phyloP scores from a whole-genome alignment of 2,329 filamentous ascomycete species.

The Ophiostoma novo-ulmi region DNA sequence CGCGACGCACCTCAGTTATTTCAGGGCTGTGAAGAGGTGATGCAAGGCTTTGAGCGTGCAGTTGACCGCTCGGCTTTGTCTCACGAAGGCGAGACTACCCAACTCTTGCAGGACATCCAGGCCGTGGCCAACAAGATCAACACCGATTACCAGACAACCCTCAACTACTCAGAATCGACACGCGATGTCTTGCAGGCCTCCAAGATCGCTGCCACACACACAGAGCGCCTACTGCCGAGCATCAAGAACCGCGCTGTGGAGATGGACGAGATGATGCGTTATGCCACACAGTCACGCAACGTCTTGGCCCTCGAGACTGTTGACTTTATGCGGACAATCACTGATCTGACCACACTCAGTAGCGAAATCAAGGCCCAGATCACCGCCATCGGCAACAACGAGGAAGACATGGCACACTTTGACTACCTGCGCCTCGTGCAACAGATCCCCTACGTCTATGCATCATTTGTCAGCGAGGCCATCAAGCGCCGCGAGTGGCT shows the following conservation, averaged over 20 bases:
- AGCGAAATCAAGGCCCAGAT: slow-evolving; percentile 68
- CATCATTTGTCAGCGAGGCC: slow-evolving; percentile 79
- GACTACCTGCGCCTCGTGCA: slow-evolving; percentile 75
- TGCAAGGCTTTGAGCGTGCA: slow-evolving; percentile 58
- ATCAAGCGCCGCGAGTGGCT: slow-evolving; percentile 84
- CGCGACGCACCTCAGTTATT: slow-evolving; percentile 56
- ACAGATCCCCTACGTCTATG: slow-evolving; percentile 82
- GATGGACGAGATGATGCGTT: slow-evolving; percentile 56
- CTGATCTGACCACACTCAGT: slow-evolving; percentile 70
- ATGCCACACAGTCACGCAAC: slow-evolving; percentile 63
- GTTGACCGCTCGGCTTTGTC: slow-evolving; percentile 50
- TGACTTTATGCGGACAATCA: slow-evolving; percentile 75
- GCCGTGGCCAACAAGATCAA: slow-evolving; percentile 80
- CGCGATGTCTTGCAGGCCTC: slow-evolving; percentile 57
- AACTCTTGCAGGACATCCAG: slow-evolving; percentile 77
- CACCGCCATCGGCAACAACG: slow-evolving; percentile 58
- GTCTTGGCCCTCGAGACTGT: slow-evolving; percentile 59
- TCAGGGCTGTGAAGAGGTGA: slow-evolving; percentile 55
- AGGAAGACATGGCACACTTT: slow-evolving; percentile 74
- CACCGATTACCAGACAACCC: slow-evolving; percentile 74
- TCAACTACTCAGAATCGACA: slow-evolving; percentile 61
- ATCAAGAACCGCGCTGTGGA: slow-evolving; percentile 52
- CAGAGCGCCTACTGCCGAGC: slow-evolving; percentile 56
- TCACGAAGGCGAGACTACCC: slow-evolving; percentile 58
- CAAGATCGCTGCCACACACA: slow-evolving; percentile 59